Conservation (phyloP, 768 basidiomycete species). For the Calocera viscosa region DNA sequence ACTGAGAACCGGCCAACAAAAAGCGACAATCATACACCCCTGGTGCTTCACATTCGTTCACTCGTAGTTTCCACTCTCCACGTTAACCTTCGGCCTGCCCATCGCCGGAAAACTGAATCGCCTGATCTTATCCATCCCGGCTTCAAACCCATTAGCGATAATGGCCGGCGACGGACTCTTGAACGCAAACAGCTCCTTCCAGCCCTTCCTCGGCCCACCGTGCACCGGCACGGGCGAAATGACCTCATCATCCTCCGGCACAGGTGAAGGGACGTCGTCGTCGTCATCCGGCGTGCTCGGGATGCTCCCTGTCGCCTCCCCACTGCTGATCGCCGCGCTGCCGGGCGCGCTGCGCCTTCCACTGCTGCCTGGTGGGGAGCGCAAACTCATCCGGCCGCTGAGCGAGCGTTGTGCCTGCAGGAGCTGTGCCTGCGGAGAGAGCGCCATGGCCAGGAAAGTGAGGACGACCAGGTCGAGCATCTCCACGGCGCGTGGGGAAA, state of each 20-base stretch:
- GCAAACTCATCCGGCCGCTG: not conserved
- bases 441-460: not conserved
- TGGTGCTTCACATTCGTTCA: not conserved
- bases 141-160: not conserved
- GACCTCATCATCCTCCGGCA: not conserved
- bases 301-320: not conserved
- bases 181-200: not conserved
- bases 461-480: not conserved
- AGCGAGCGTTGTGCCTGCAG: not conserved
- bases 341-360: not conserved
- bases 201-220: not conserved
- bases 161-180: not conserved
- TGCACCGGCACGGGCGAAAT: not conserved
- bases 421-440: not conserved
- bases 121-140: not conserved
- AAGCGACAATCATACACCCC: no score
- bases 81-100: not conserved
- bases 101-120: not conserved
- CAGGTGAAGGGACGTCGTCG: not conserved
- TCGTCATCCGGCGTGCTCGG: not conserved
- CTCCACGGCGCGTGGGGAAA: not conserved
- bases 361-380: not conserved
- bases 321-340: not conserved
- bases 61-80: not conserved
- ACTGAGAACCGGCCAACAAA: no score